A percentile compares a stretch with the other conserved stretches of the same genome.
These are phyloP conservation scores for Acer negundo DNA, from an alignment of 345 rosid species.

Conservation along the genomic window DNA sequence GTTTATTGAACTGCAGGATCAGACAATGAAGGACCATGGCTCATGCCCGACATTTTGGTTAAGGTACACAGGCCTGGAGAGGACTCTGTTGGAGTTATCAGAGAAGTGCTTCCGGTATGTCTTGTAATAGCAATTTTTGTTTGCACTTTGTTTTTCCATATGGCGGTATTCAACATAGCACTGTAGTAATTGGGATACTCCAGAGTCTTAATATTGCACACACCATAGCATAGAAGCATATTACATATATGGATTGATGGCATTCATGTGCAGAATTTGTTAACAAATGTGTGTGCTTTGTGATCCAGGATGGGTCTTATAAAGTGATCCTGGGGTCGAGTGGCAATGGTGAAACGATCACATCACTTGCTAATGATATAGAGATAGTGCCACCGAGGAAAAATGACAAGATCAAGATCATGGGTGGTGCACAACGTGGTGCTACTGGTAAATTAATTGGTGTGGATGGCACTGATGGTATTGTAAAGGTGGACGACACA, in stretches of 20 bases:
- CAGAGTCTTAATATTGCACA: not conserved
- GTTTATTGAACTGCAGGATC: constrained; percentile 51
- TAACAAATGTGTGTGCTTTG: not conserved
- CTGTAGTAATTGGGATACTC: not conserved
- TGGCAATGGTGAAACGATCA: constrained; percentile 60
- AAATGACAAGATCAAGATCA: constrained; percentile 78
- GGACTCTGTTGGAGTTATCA: constrained; percentile 67
- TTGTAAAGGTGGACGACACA: constrained; percentile 79
- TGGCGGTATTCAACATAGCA: not conserved
- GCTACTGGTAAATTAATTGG: constrained; percentile 86
- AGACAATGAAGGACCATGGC: constrained; percentile 79
- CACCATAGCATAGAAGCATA: too few species aligned
- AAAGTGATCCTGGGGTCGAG: constrained; percentile 63
- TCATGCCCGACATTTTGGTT: constrained; percentile 88
- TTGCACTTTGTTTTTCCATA: not conserved
- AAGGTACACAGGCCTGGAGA: constrained; percentile 65
- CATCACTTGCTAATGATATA: constrained; percentile 51
- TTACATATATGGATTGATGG: too few species aligned
- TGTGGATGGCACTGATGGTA: constrained; percentile 88
- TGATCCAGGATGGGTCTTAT: constrained; percentile 80
- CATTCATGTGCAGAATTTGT: not conserved
- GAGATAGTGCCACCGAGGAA: constrained; percentile 78
- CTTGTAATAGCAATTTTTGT: not conserved
- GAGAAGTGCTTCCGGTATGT: constrained; percentile 82
- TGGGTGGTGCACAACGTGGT: constrained; percentile 85